phyloP scores from a whole-genome alignment of 83 land plant genomes.

The Larix sibirica region DNA sequence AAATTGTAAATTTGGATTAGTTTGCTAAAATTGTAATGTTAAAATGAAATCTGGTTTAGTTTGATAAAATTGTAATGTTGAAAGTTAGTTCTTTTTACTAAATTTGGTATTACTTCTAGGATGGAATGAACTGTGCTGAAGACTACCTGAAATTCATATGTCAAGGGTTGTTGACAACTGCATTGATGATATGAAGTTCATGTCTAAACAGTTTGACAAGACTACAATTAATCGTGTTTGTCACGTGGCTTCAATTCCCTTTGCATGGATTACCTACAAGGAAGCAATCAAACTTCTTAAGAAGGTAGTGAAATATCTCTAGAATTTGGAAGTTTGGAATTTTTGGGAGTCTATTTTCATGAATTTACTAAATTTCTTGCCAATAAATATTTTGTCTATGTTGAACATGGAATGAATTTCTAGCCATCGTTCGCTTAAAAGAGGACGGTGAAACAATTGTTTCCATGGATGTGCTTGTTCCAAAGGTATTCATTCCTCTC shows the following conservation, averaged over 20 bases:
- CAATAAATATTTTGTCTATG: not conserved
- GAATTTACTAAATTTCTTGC: too few species aligned
- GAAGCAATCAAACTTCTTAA: too few species aligned
- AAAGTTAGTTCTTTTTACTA: too few species aligned
- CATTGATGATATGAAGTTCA: conserved; percentile 25
- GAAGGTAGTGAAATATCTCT: too few species aligned
- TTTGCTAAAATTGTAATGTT: too few species aligned
- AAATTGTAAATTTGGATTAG: too few species aligned
- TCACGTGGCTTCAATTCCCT: conserved; percentile 39
- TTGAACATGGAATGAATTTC: not conserved
- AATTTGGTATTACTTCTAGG: conserved; percentile 35
- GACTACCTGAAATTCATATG: conserved; percentile 44
- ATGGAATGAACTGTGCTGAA: conserved; percentile 79
- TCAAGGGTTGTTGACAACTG: too few species aligned
- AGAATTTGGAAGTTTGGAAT: too few species aligned
- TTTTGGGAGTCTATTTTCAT: too few species aligned
- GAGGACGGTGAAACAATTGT: conserved; percentile 89
- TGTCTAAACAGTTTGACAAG: conserved; percentile 53
- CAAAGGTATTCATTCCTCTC: conserved; percentile 56
- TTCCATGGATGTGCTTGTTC: conserved; percentile 85
- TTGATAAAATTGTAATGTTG: too few species aligned
- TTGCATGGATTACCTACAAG: conserved; percentile 10
- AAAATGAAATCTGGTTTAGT: too few species aligned
- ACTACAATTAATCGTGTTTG: conserved; percentile 41
- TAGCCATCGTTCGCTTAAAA: conserved; percentile 41